Base-by-base conservation (phyloP, 1,284 basidiomycete genomes). In the Ganoderma lucidum region DNA sequence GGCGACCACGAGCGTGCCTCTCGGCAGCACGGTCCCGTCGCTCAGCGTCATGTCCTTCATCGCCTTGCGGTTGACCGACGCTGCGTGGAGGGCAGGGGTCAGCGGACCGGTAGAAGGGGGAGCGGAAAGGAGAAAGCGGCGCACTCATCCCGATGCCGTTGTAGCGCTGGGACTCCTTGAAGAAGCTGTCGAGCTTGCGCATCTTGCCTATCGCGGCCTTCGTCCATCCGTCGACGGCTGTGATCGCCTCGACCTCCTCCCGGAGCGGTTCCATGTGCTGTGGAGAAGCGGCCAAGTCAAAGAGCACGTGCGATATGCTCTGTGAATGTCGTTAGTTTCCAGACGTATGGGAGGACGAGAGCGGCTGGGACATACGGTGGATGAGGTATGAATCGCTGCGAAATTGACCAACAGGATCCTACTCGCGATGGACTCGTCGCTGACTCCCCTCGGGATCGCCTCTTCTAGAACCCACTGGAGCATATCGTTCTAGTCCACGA, bases 171-270 rank as follows among this genome's bases (percentile, higher is more conserved):
- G 82, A 81, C 74, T 88, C 87, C 63, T 83, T 81, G 62, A 89
- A 72, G 74, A 88, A 87, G 70, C 86, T 88, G 71, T 88, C 87
- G 28, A 88, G 71, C 67, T 85, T 85, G 65, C 78, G 75, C 82
- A 88, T 82, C 66, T 84, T 85, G 12, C 73, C 75, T 63, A 88
- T 76, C 0, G 83, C 78, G 0, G 74, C 73, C 71, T 87, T 86
- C 0, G 81, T 83, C 84, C 86, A 86, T 0, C 86, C 86, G 37
- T 86, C 80, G 39, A 77, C 75, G 12, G 51, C 42, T 6, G 42
- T 55, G 30, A 65, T 60, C 5, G 44, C 2, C 35, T 65, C 64
- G 41, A 65, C 32, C 73, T 88, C 87, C 53, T 85, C 82, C 2
- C 86, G 81, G 45, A 88, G 74, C 3, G 79, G 79, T 14, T 78